Conservation (phyloP, 805 yeast genomes). For the Ogataea wickerhamii region DNA sequence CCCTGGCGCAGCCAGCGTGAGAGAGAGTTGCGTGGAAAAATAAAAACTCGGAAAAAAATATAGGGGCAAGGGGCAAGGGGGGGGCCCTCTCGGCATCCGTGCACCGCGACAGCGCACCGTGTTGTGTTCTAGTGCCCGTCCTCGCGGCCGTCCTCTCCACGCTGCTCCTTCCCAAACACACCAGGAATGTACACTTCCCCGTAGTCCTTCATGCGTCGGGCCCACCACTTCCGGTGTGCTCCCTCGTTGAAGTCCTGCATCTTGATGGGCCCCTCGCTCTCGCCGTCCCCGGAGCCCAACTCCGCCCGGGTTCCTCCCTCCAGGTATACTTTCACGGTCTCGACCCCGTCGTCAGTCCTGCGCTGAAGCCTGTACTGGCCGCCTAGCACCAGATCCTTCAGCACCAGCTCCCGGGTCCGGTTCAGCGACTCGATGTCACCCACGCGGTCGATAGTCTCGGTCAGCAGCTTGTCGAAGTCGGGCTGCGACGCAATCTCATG, state of each 20-base stretch:
- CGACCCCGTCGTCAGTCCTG: neutral
- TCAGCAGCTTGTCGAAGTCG: slow-evolving; percentile 62
- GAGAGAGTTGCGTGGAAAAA: no score
- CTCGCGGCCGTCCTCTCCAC: no score
- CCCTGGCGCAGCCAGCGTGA: no score
- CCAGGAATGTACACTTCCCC: slow-evolving; percentile 19
- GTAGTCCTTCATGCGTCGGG: slow-evolving; percentile 34
- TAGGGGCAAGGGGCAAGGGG: no score
- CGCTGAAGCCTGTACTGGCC: slow-evolving; percentile 36
- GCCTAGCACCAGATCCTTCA: slow-evolving; percentile 63
- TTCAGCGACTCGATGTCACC: slow-evolving; percentile 73
- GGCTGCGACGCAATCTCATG: slow-evolving; percentile 71
- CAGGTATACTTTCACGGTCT: neutral
- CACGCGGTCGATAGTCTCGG: slow-evolving; percentile 64
- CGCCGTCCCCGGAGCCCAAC: neutral
- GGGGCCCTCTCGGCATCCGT: no score
- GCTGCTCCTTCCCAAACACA: neutral
- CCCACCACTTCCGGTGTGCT: neutral
- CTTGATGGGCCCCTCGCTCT: slow-evolving; percentile 2
- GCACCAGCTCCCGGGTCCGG: slow-evolving; percentile 70
- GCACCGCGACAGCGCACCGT: slow-evolving; percentile 6
- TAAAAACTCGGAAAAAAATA: no score
- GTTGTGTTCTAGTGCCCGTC: no score
- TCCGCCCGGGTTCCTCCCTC: neutral
- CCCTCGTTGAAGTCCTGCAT: slow-evolving; percentile 7